Evolutionary conservation across 257 asterid genomes (phyloP), one percentile per base, ranked within the genome.

Genomic region (Primulina tabacum): DNA sequence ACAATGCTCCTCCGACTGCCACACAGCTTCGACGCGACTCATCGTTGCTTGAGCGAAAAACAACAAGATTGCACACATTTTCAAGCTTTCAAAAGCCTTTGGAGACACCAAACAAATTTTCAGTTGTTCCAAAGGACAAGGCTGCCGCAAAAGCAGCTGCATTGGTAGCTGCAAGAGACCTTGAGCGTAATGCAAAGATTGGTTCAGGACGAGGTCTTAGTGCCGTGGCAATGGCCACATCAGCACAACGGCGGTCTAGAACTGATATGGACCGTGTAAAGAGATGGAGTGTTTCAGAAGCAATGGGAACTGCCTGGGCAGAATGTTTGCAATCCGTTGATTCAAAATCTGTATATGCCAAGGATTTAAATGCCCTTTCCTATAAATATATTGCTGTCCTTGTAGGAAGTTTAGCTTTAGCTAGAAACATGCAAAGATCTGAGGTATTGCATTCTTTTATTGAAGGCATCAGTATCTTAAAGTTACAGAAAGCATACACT

Each of bases 201-300:
- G 99, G 99, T 71, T 87, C 99, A 43, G 97, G 99, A 81, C 86
- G 99, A 84, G 99, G 99, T 74, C 99, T 93, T 69, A 90, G 96
- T 80, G 99, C 99, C 43, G 99, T 93, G 83, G 99, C 99, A 72
- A 90, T 93, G 97, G 99, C 99, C 73, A 90, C 99, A 34, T 86
- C 99, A 58, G 92, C 96, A 1, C 97, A 90, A 73, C 84, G 99
- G 7, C 85, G 97, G 76, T 84, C 80, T 77, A 82, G 77, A 84
- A 86, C 95, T 80, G 99, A 90, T 68, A 71, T 76, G 66, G 96
- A 85, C 56, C 97, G 99, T 18, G 99, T 90, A 69, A 90, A 75
- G 81, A 88, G 99, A 81, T 94, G 99, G 99, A 94, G 87, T 83
- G 84, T 86, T 71, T 91, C 96, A 61, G 99, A 94, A 79, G 99